Base-by-base conservation (phyloP, 2,329 filamentous ascomycete species). In the Sporothrix luriei region DNA sequence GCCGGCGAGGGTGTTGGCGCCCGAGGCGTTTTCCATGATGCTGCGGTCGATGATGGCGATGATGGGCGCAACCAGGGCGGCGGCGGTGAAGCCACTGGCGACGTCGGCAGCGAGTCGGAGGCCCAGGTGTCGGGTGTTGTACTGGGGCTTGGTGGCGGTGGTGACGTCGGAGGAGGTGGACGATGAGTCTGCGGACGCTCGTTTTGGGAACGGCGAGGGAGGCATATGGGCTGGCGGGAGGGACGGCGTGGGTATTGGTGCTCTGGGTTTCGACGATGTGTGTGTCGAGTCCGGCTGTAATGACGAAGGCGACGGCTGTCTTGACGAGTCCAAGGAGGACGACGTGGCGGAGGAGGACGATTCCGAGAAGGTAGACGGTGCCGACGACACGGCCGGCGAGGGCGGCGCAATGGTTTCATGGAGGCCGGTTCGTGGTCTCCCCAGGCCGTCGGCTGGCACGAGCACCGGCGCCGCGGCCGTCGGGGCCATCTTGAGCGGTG, bases 31-130 rank as follows among this genome's bases (percentile, higher is more conserved):
- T 80, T 93, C 90, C 82, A 93, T 93, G 76, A 93, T 92, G 70
- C 87, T 89, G 91, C 90, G 88, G 79, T 97, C 93, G 79, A 97
- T 95, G 73, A 95, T 90, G 49, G 91, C 91, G 73, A 97, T 94
- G 51, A 96, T 78, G 1, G 94, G 93, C 68, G 93, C 92, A 62
- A 97, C 90, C 71, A 95, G 81, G 7, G 85, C 86, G 1, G 90
- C 92, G 13, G 93, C 92, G 59, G 87, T 85, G 1, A 86, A 84
- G 1, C 92, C 93, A 75, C 75, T 83, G n/a, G 61, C 75, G 1
- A 77, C 76, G 21, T 76, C 75, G 9, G 76, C 77, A 40, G 80
- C 81, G 1, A 81, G 79, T 2, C 84, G 80, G 71, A 76, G 74
- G 13, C 70, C 70, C 7, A 74, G 70, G 54, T 69, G 71, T 43